Base-by-base conservation (phyloP, 2,329 filamentous ascomycete species). In the Elsinoe arachidis region DNA sequence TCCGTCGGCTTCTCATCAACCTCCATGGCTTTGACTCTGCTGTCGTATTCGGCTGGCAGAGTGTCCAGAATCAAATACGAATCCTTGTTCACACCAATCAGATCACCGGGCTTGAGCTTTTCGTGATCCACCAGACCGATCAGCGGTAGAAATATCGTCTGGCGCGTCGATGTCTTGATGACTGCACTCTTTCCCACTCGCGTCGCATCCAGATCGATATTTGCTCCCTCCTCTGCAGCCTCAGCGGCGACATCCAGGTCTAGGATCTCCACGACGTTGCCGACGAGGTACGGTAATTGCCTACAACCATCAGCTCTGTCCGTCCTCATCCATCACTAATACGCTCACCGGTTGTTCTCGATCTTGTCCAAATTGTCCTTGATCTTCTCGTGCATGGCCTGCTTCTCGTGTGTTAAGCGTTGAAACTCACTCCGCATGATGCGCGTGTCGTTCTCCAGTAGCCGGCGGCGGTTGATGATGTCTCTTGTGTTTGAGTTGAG, bases 291-390 rank as follows among this genome's bases (percentile, higher is more conserved):
- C 39, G 93, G 93, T 68, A 99, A 80, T 85, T 99, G 93, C 70
- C 91, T 96, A 66, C 17, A 30, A 37, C 41, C 21, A 34, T 59
- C 26, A 52, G 26, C 14, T 12, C 30, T 15, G 26, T 33, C 26
- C 33, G 44, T 21, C 41, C 39, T 21, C 34, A 56, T 63, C 56
- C 56, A 59, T 4, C 5, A 39, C 19, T 39, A 7, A 30, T 37
- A 57, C 46, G 65, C 80, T 64, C 78, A 95, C 91, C 90, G 84
- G 79, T 99, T 99, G 76, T 99, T 97, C 65, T 95, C 91, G 68
- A 99, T 99, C 83, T 99, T 99, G 66, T 99, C 95, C 68, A 89
- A 77, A 69, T 99, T 99, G 72, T 99, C 93, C 80, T 96, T 97
- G 74, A 99, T 97, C 80, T 96, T 97, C 74, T 97, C 92, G 59